A percentile compares a stretch with the other conserved stretches of the same genome.
phyloP scores from a whole-genome alignment of 2,329 filamentous ascomycete genomes.

The Diaporthe batatas region DNA sequence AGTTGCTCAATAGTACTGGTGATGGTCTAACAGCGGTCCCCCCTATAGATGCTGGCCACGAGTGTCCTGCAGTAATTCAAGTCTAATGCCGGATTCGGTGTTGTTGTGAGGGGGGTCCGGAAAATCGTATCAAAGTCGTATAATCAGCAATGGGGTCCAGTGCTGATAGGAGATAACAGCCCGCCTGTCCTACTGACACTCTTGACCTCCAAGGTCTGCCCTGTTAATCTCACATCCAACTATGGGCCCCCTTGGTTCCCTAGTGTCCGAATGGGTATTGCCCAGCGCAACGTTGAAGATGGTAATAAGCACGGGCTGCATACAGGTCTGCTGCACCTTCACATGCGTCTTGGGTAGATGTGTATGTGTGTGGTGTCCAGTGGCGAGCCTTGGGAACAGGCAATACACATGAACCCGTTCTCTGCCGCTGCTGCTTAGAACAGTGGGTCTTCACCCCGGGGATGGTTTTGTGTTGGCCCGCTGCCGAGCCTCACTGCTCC shows the following conservation, averaged over 20 bases:
- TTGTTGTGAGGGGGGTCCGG: not conserved
- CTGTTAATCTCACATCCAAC: conserved; percentile 15
- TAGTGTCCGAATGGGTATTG: conserved; percentile 16
- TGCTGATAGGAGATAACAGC: conserved; percentile 30
- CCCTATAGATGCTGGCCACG: not conserved
- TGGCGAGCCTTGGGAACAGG: conserved; percentile 17
- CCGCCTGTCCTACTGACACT: conserved; percentile 11
- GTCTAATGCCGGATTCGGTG: conserved; percentile 26
- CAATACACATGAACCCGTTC: conserved; percentile 9
- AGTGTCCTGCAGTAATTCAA: conserved; percentile 12
- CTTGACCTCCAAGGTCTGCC: conserved; percentile 18
- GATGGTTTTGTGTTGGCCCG: conserved; percentile 26
- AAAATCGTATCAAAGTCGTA: conserved; percentile 16
- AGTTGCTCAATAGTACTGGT: not conserved
- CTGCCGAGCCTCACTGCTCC: conserved; percentile 26
- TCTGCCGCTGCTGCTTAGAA: conserved; percentile 6
- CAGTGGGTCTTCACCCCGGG: not conserved
- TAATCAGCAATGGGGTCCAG: conserved; percentile 18
- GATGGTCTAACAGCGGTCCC: not conserved
- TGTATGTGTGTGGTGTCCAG: not conserved
- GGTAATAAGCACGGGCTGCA: conserved; percentile 30
- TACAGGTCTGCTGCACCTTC: conserved; percentile 34
- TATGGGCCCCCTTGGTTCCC: conserved; percentile 19
- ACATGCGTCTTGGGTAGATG: not conserved
- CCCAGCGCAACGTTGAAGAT: conserved; percentile 21